phyloP scores from a whole-genome alignment of 2,329 filamentous ascomycete genomes.

The Gremmenia infestans region DNA sequence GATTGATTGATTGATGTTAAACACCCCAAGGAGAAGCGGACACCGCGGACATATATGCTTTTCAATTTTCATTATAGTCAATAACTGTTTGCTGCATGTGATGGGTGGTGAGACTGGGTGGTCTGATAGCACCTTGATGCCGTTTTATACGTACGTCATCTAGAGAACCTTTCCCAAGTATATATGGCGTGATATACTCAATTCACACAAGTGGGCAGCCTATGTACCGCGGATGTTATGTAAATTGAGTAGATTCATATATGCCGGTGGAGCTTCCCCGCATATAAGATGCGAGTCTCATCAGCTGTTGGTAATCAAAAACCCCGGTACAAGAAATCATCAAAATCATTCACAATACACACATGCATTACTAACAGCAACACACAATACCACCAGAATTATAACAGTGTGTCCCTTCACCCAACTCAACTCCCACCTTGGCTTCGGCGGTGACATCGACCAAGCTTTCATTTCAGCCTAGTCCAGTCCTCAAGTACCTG shows the following conservation, averaged over 20 bases:
- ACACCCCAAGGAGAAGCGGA: background rate
- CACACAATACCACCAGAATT: too few relatives aligned
- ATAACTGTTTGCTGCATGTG: background rate
- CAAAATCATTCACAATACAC: too few relatives aligned
- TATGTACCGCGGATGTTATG: background rate
- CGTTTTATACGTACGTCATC: background rate
- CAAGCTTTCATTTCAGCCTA: slow-evolving; percentile 1
- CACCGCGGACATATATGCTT: background rate
- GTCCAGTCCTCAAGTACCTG: slow-evolving; percentile 12
- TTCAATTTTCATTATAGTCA: background rate
- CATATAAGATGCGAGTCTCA: background rate
- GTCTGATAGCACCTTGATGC: background rate
- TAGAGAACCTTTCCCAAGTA: background rate
- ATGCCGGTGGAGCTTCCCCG: background rate
- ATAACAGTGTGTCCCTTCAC: background rate
- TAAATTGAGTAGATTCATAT: background rate
- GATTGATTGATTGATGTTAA: background rate
- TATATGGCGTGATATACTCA: too few relatives aligned
- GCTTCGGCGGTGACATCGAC: slow-evolving; percentile 9
- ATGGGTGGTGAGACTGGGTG: background rate
- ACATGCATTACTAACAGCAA: background rate
- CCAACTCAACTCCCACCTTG: slow-evolving; percentile 5
- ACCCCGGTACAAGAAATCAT: background rate
- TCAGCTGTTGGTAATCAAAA: background rate
- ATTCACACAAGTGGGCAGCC: background rate